A percentile compares a stretch with the other conserved stretches of the same genome.
phyloP scores from a whole-genome alignment of 805 yeast genomes.

The Phaffomyces thermotolerans region DNA sequence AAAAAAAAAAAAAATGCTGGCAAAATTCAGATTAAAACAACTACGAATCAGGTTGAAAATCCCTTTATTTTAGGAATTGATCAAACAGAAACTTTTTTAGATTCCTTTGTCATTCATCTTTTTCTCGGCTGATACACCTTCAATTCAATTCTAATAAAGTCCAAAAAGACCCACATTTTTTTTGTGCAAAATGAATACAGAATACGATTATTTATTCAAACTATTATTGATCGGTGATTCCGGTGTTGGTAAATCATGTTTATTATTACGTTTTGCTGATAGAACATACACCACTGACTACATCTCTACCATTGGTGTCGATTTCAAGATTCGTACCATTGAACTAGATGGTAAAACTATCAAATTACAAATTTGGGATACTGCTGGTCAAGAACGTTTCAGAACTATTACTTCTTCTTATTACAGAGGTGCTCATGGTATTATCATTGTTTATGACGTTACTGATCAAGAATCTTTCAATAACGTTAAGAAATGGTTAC shows the following conservation, averaged over 20 bases:
- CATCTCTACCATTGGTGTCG: slow-evolving; percentile 97
- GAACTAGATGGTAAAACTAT: slow-evolving; percentile 96
- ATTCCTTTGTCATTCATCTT: neutral
- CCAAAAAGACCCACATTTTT: too few relatives aligned
- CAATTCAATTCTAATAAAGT: too few relatives aligned
- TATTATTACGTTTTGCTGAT: slow-evolving; percentile 91
- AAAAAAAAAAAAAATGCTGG: neutral
- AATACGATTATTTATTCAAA: slow-evolving; percentile 97
- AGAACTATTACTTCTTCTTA: slow-evolving; percentile 96
- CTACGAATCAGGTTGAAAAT: neutral
- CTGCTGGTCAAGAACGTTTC: slow-evolving; percentile 98
- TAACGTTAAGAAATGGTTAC: slow-evolving; percentile 97
- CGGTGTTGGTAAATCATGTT: slow-evolving; percentile 97
- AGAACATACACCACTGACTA: slow-evolving; percentile 95
- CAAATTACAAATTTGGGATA: slow-evolving; percentile 98
- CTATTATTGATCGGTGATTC: slow-evolving; percentile 94
- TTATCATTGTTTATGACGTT: slow-evolving; percentile 94
- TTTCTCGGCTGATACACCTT: neutral
- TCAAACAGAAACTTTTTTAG: too few relatives aligned
- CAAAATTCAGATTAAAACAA: neutral
- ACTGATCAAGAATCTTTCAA: slow-evolving; percentile 96
- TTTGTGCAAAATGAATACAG: slow-evolving; percentile 78
- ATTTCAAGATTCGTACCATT: slow-evolving; percentile 81
- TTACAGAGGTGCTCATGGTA: slow-evolving; percentile 98
- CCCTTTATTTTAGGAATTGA: too few relatives aligned